Percentiles rank a stretch among this genome's conserved stretches.
Conservation (phyloP, 768 basidiomycete genomes). For the Lentinula detonsa region DNA sequence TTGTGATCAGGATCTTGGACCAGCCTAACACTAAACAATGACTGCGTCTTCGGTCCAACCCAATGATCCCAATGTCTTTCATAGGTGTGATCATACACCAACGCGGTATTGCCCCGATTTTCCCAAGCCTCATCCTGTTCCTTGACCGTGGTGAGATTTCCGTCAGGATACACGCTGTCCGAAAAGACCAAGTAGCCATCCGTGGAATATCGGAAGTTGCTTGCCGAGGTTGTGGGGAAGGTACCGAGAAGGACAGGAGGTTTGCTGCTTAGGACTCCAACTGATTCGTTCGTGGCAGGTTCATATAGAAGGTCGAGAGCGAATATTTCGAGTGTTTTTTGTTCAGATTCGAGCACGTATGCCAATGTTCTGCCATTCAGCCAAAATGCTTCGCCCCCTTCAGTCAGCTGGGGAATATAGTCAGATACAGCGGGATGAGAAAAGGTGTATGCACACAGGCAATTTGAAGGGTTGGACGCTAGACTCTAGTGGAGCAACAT, state of each 20-base stretch:
- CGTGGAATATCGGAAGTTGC: constrained; percentile 65
- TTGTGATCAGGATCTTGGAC: constrained; percentile 36
- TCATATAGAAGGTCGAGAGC: constrained; percentile 46
- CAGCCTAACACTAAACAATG: constrained; percentile 68
- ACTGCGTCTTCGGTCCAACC: constrained; percentile 62
- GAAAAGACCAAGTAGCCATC: constrained; percentile 76
- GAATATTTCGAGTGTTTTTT: constrained; percentile 50
- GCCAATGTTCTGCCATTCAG: constrained; percentile 64
- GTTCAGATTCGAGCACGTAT: constrained; percentile 54
- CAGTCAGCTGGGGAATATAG: constrained; percentile 36
- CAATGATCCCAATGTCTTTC: constrained; percentile 79
- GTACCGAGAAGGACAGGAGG: constrained; percentile 48
- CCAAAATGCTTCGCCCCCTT: constrained; percentile 79
- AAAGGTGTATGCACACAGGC: constrained; percentile 28
- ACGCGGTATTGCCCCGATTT: constrained; percentile 64
- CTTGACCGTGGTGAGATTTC: constrained; percentile 60
- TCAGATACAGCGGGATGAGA: not conserved
- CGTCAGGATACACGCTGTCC: constrained; percentile 74
- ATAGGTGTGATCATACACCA: constrained; percentile 63
- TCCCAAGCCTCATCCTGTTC: constrained; percentile 69
- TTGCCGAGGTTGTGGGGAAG: constrained; percentile 60
- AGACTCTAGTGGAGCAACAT: constrained; percentile 51
- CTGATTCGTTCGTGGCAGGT: constrained; percentile 20
- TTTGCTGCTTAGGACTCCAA: constrained; percentile 26
- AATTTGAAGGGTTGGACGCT: constrained; percentile 45